These are phyloP conservation scores for Rauvolfia tetraphylla DNA, from an alignment of 257 asterid species.

Conservation along the genomic window DNA sequence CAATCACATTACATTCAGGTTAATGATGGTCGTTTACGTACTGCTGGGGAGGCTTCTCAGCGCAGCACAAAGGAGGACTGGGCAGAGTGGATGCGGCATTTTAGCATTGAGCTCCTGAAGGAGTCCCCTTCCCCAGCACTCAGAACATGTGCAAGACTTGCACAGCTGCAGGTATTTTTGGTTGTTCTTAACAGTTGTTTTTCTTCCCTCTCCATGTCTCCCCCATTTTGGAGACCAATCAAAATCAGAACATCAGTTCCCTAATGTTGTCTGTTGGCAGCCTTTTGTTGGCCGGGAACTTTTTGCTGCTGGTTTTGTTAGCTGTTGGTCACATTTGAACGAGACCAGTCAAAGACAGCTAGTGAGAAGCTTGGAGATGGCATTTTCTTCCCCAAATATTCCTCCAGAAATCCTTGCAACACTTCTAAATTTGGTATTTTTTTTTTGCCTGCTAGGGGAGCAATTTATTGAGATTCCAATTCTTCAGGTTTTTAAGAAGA, in stretches of 20 bases:
- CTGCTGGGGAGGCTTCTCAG: conserved; percentile 99
- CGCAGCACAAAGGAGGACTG: conserved; percentile 99
- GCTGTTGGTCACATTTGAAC: conserved; percentile 95
- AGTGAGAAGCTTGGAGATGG: conserved; percentile 95
- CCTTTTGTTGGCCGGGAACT: conserved; percentile 97
- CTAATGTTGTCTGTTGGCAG: conserved; percentile 46
- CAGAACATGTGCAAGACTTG: conserved; percentile 94
- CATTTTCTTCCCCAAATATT: conserved; percentile 95
- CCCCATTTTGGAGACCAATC: neutral
- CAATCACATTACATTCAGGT: conserved; percentile 45
- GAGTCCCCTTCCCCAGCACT: conserved; percentile 98
- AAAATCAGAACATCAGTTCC: conserved; percentile 12
- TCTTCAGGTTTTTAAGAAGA: neutral
- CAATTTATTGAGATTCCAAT: neutral
- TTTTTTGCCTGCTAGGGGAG: conserved; percentile 16
- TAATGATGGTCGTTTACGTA: conserved; percentile 76
- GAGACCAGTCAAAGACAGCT: conserved; percentile 77
- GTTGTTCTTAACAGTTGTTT: conserved; percentile 10
- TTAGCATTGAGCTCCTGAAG: conserved; percentile 92
- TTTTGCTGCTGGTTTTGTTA: conserved; percentile 99
- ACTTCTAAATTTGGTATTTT: conserved; percentile 84
- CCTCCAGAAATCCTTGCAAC: conserved; percentile 98
- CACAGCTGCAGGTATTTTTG: conserved; percentile 78
- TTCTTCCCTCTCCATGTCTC: conserved; percentile 4
- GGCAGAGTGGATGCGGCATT: conserved; percentile 99